Evolutionary conservation across 2,329 filamentous ascomycete genomes (phyloP), one percentile per base, ranked within the genome.

Genomic region (Aspergillus terreus): DNA sequence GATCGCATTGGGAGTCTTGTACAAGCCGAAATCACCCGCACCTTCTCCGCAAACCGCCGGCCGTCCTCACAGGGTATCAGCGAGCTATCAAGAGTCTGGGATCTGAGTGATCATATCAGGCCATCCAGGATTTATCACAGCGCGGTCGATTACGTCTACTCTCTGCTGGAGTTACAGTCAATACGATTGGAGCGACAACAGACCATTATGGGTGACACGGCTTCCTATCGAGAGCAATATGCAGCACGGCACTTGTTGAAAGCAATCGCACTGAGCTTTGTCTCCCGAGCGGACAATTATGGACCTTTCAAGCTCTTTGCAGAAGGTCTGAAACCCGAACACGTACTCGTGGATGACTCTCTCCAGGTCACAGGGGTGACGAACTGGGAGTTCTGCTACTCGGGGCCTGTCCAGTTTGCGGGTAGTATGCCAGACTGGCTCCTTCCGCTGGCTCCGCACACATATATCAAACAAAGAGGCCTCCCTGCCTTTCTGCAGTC

Each of bases 321-420:
- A 25, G 64, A 68, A n/a, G 63, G 65, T 51, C 47, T 68, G 11
- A 52, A 60, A 11, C 64, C 62, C 2, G 51, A 57, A 9, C 66
- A 68, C 50, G 54, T 67, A 4, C 54, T 67, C 2, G 49, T 62
- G 4, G 53, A 65, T 42, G 48, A 59, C 19, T 49, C 59, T 9
- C 41, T 60, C 4, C 44, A 56, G 4, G 52, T 63, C 17, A 50
- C 52, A 1, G 60, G 52, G 1, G 61, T 58, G 4, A 56, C 67
- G n/a, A 64, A 67, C 49, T 66, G 63, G 64, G 63, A 68, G 43
- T 67, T 61, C 44, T 55, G 53, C n/a, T 62, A 65, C 45, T 49
- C 59, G 19, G 62, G 49, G 4, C 60, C 57, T 2, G n/a, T 44
- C 1, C 49, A 56, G 6, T 62, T 63, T 33, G 49, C 58, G 1